Evolutionary conservation across 1,284 basidiomycete species (phyloP).

Genomic region (Athelia sp.): DNA sequence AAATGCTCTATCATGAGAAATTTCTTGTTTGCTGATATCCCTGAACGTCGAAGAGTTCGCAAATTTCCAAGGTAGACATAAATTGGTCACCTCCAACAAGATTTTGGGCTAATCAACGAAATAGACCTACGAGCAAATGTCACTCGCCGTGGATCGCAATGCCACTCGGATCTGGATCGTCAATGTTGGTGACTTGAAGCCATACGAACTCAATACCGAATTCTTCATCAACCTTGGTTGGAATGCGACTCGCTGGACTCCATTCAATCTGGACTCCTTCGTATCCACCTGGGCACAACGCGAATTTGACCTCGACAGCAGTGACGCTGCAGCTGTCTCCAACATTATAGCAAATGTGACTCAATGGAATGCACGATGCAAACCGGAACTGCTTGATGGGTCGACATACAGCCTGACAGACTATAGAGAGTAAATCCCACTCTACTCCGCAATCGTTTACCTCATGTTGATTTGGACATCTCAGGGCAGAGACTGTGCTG

Average conservation of each 20-base stretch:
- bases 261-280: conserved; percentile 48
- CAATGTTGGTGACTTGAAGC: conserved; percentile 70
- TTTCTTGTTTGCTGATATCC: neutral
- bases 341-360: conserved; percentile 56
- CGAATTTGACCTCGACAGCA: conserved; percentile 49
- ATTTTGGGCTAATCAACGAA: conserved; percentile 11
- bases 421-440: conserved; percentile 57
- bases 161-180: conserved; percentile 55
- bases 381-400: conserved; percentile 61
- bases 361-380: conserved; percentile 55
- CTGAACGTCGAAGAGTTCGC: conserved; percentile 28
- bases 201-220: conserved; percentile 66
- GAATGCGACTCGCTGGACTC: conserved; percentile 49
- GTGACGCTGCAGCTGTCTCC: conserved; percentile 37
- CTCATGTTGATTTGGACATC: too few relatives aligned
- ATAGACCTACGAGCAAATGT: conserved; percentile 58
- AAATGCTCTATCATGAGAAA: neutral
- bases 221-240: conserved; percentile 66
- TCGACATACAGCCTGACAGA: conserved; percentile 60
- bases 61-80: conserved; percentile 36
- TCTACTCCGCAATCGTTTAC: neutral
- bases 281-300: conserved; percentile 56
- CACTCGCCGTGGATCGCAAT: conserved; percentile 51
- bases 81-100: neutral
- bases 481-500: conserved; percentile 52